A percentile compares a stretch with the other conserved stretches of the same genome.
These are phyloP conservation scores for Tricholoma furcatifolium DNA, from an alignment of 768 basidiomycete species.

Conservation along the genomic window DNA sequence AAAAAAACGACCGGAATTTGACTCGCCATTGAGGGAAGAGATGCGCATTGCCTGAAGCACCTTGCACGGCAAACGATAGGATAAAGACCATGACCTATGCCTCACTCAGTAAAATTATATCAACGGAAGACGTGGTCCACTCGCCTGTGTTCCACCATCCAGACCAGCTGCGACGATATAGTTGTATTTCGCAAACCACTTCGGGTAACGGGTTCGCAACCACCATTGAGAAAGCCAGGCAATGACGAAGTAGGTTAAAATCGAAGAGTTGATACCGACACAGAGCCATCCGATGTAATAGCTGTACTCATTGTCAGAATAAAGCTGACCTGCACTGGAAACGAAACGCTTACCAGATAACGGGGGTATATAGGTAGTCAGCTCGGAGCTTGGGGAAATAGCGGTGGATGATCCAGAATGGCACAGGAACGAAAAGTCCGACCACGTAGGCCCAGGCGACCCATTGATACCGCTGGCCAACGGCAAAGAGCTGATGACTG, in stretches of 20 bases:
- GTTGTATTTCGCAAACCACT: slow-evolving; percentile 47
- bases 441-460: slow-evolving; percentile 47
- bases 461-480: slow-evolving; percentile 46
- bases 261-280: slow-evolving; percentile 48
- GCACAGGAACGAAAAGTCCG: slow-evolving; percentile 50
- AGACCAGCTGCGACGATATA: slow-evolving; percentile 39
- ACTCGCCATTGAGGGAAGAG: slow-evolving; percentile 48
- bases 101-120: slow-evolving; percentile 16
- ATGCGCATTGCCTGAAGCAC: slow-evolving; percentile 46
- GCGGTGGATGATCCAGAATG: slow-evolving; percentile 49
- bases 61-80: slow-evolving; percentile 49
- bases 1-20: background rate
- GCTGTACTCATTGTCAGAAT: slow-evolving; percentile 18
- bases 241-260: slow-evolving; percentile 38
- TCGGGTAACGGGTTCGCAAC: slow-evolving; percentile 41
- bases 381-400: slow-evolving; percentile 43
- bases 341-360: slow-evolving; percentile 33
- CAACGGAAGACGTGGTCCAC: background rate
- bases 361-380: slow-evolving; percentile 48
- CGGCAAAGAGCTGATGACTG: slow-evolving; percentile 41
- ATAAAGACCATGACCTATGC: slow-evolving; percentile 56
- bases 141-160: slow-evolving; percentile 35
- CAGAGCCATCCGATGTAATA: slow-evolving; percentile 50
- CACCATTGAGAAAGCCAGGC: slow-evolving; percentile 49
- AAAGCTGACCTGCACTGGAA: background rate